Percentiles rank a stretch among this genome's conserved stretches.
Evolutionary conservation across 2,329 filamentous ascomycete species (phyloP).

Genomic region (Diaporthe nobilis): DNA sequence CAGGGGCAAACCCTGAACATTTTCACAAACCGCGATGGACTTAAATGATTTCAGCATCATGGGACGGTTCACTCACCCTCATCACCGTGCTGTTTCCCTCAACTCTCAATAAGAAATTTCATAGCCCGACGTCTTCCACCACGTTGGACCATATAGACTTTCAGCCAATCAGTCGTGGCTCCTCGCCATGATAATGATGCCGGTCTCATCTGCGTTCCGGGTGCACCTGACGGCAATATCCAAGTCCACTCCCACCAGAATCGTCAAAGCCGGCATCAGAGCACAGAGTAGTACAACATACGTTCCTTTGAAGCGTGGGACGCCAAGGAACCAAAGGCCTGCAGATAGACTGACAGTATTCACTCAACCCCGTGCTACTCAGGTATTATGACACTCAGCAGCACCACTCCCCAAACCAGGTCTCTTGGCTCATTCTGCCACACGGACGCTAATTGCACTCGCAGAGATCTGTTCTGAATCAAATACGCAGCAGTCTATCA

Average conservation of each 20-base stretch:
- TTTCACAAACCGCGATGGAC: neutral
- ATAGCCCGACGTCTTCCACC: neutral
- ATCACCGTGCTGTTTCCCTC: neutral
- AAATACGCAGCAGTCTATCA: neutral
- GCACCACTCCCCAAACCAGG: neutral
- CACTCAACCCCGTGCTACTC: slow-evolving; percentile 10
- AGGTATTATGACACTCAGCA: slow-evolving; percentile 1
- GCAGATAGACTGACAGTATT: slow-evolving; percentile 20
- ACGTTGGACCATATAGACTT: neutral
- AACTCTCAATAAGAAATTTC: neutral
- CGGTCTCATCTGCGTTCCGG: neutral
- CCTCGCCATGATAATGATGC: neutral
- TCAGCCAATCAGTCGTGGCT: neutral
- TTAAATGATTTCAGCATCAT: neutral
- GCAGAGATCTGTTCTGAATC: slow-evolving; percentile 12
- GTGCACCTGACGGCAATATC: slow-evolving; percentile 2
- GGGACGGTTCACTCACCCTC: neutral
- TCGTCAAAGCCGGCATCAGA: slow-evolving; percentile 10
- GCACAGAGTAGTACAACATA: neutral
- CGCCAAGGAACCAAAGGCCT: neutral
- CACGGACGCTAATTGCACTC: neutral
- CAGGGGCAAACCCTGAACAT: neutral
- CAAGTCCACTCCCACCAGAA: neutral
- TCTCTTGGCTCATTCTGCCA: neutral
- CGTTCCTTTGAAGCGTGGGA: neutral